Base-by-base conservation (phyloP, 176 grass and related monocot species). In the Miscanthus lutarioriparius region DNA sequence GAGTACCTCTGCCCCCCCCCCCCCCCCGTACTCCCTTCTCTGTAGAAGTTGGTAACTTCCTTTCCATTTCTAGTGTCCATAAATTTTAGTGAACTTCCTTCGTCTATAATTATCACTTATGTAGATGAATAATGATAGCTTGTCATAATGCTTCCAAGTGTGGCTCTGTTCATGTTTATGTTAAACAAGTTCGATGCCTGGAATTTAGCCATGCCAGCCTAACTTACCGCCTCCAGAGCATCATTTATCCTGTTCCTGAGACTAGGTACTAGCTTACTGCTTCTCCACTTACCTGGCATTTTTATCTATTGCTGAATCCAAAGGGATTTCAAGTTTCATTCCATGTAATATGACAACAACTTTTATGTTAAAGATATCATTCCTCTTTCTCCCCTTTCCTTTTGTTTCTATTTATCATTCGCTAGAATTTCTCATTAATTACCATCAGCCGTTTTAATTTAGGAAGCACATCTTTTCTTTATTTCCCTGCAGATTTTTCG, bases 131-230 rank as follows among this genome's bases (percentile, higher is more conserved):
- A 53, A 53, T 20, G 41, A 64, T 80, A 70, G 70, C 22, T 80
- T 72, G 35, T 73, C 72, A 82, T 86, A 75, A 87, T 86, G 32
- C 59, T 81, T 81, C 45, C 61, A 58, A 7, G 32, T 17, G 22
- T 73, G 58, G 36, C 7, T 82, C 0, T 27, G 30, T 78, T 85
- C n/a, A 53, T 62, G 64, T 68, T 81, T 77, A 64, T 35, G 37
- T 45, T 48, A 6, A 67, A 39, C 36, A 33, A 47, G 47, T 16
- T 64, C 64, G 17, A 41, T 26, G 39, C 19, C 41, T 66, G 43
- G 25, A 81, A 64, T 64, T 27, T 25, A 48, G n/a, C 23, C 30
- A 36, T 43, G 35, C 9, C 45, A 81, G 32, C 6, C 70, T 80
- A 32, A 40, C 28, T 68, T 51, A 11, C 26, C n/a, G n/a, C n/a